A percentile compares a stretch with the other conserved stretches of the same genome.
Conservation (phyloP, 2,329 filamentous ascomycete species). For the Gaeumannomyces sp. region DNA sequence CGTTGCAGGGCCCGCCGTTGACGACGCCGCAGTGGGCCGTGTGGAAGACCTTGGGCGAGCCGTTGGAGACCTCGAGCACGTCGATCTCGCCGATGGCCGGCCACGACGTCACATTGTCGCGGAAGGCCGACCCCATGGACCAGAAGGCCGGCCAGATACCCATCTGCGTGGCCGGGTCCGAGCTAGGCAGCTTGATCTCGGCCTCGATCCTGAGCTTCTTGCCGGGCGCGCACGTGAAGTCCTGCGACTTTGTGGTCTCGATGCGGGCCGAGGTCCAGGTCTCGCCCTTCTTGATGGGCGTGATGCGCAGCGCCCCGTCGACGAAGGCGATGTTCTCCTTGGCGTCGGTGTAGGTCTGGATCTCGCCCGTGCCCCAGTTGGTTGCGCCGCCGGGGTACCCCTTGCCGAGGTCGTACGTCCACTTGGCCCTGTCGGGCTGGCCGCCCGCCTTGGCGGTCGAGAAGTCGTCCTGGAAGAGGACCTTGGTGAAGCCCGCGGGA, state of each 20-base stretch:
- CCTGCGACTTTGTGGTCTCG: conserved; percentile 29
- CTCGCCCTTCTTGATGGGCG: conserved; percentile 21
- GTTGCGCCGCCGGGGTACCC: conserved; percentile 37
- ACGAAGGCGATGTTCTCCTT: conserved; percentile 35
- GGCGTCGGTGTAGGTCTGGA: conserved; percentile 37
- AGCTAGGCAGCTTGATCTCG: conserved; percentile 29
- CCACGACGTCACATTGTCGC: conserved; percentile 34
- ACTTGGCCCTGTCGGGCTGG: conserved; percentile 33
- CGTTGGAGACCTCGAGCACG: conserved; percentile 38
- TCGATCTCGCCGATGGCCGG: conserved; percentile 38
- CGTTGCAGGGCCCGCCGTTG: conserved; percentile 34
- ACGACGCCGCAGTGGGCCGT: conserved; percentile 36
- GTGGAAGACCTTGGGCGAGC: conserved; percentile 26
- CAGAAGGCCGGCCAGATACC: conserved; percentile 44
- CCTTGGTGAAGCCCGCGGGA: conserved; percentile 13
- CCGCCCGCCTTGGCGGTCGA: conserved; percentile 22
- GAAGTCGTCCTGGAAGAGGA: conserved; percentile 22
- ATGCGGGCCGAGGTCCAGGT: conserved; percentile 40
- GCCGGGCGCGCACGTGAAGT: conserved; percentile 28
- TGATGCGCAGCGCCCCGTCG: conserved; percentile 30
- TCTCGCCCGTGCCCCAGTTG: conserved; percentile 44
- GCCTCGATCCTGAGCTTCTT: conserved; percentile 33
- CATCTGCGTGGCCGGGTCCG: conserved; percentile 21
- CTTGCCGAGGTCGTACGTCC: conserved; percentile 38
- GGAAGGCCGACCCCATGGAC: conserved; percentile 33